Base-by-base conservation (phyloP, 2,329 filamentous ascomycete species). In the Talaromyces islandicus region DNA sequence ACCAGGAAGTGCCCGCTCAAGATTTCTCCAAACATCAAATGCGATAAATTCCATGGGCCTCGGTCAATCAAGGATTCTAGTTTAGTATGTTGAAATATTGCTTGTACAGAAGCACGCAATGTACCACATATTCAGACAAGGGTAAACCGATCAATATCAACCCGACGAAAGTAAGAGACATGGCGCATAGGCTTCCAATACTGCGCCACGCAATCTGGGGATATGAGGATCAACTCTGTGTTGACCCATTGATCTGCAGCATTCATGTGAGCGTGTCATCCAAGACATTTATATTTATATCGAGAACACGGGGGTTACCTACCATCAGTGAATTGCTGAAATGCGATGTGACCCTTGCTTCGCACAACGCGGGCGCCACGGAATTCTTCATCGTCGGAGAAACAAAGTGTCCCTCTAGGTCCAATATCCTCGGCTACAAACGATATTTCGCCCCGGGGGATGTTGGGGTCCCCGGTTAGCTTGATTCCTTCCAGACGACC, bases 381-480 rank as follows among this genome's bases (percentile, higher is more conserved):
- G 72, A 96, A 96, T 1, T 85, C 83, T 0, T 83, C 76, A 61
- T 92, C 88, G 1, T 83, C 78, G 0, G 87, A 85, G 1, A 85
- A 77, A 0, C 86, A 79, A 0, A 93, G 74, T 24, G 88, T 80
- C 0, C 90, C 91, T 0, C 56, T 64, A 0, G 82, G 79, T 0
- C 89, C 88, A 38, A 97, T 84, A 66, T 97, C 91, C 5, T 91
- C 84, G 0, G 87, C 88, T 3, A 90, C 81, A 71, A 96, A 97
- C 0, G 89, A 91, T 66, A 87, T 85, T 72, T 97, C 89, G 9
- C 92, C 93, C 9, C 92, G 83, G 0, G 93, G 93, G 14, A 97
- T 86, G 65, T 97, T 95, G 0, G 88, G 86, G 69, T 99, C 93
- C 0, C 93, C 93, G 0, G 93, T 97, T 35, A 99, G 78, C 72